Base-by-base conservation (phyloP, 306 rosid species). In the Bauhinia variegata region DNA sequence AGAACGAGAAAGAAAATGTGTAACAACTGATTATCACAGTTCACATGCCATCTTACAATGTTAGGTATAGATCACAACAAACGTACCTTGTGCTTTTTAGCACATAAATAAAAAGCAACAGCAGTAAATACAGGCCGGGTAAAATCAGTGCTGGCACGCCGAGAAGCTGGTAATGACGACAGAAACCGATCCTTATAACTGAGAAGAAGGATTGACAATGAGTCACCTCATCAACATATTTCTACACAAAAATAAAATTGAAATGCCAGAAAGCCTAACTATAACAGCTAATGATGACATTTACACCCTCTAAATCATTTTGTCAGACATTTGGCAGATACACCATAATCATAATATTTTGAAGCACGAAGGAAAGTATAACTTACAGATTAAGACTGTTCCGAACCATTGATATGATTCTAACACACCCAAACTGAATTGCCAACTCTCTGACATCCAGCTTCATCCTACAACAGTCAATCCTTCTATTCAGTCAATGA, bases 381-480 rank as follows among this genome's bases (percentile, higher is more conserved):
- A 65, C 97, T 80, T 81, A 93, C 97, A 82, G 67, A 14, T 82
- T 85, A 8, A 90, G 83, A 38, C 95, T 96, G 30, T 86, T 83
- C 0, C 85, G 86, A 63, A 93, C 96, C 1, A 61, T 46, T 44
- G 95, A 83, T 32, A 93, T 73, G 30, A 93, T 78, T 62, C 97
- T 71, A 76, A 93, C 92, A 65, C 97, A 93, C 4, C 96, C 97
- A 32, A 93, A 93, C 71, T 80, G 97, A 59, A 90, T 85, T 2
- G 96, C 97, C 62, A 90, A 66, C 78, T 93, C 99, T 41, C 96
- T 85, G 10, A 93, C 89, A 70, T 90, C 96, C 8, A 90, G 77
- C 77, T 76, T 88, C 77, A 57, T 79, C 87, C 99, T 93, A 17
- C 74, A 70, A 30, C 37, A 48, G 53, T 70, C 67, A 11, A 56